Conservation (phyloP, 2,329 filamentous ascomycete genomes). For the Microdochium nivale region DNA sequence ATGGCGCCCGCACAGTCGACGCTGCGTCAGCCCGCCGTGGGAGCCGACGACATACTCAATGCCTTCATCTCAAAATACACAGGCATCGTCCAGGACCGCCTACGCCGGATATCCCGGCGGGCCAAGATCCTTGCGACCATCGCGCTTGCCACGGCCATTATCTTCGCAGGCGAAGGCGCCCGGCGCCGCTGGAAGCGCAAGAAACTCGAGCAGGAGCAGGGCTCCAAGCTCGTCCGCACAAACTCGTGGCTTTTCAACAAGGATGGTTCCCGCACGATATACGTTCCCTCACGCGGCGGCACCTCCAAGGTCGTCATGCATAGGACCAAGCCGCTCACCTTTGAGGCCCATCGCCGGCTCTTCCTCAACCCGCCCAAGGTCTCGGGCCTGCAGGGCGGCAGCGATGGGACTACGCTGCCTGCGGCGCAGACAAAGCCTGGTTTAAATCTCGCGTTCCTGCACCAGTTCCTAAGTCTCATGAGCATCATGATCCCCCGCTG, state of each 20-base stretch:
- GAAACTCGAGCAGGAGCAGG: slow-evolving; percentile 72
- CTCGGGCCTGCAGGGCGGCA: slow-evolving; percentile 64
- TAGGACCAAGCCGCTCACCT: slow-evolving; percentile 85
- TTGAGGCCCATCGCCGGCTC: slow-evolving; percentile 87
- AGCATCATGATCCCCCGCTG: slow-evolving; percentile 97
- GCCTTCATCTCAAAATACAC: slow-evolving; percentile 54
- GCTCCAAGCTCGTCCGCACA: slow-evolving; percentile 70
- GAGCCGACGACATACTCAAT: slow-evolving; percentile 57
- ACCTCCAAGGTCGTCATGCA: slow-evolving; percentile 89
- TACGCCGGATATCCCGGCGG: slow-evolving; percentile 59
- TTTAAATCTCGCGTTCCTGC: slow-evolving; percentile 88
- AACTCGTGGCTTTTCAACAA: slow-evolving; percentile 93
- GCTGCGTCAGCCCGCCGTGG: slow-evolving; percentile 48
- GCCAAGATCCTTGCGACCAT: slow-evolving; percentile 70
- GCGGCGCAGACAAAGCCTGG: slow-evolving; percentile 88
- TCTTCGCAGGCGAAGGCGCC: slow-evolving; percentile 71
- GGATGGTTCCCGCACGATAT: slow-evolving; percentile 90
- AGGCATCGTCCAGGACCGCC: slow-evolving; percentile 38
- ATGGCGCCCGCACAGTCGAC: slow-evolving; percentile 84
- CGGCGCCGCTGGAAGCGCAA: slow-evolving; percentile 67
- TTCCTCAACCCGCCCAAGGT: slow-evolving; percentile 87
- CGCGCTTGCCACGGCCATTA: slow-evolving; percentile 66
- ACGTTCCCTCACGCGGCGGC: slow-evolving; percentile 81
- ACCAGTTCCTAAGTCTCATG: slow-evolving; percentile 91
- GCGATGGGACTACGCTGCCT: slow-evolving; percentile 62